Conservation (phyloP, 2,329 filamentous ascomycete species). For the Lachnellula subtilissima region DNA sequence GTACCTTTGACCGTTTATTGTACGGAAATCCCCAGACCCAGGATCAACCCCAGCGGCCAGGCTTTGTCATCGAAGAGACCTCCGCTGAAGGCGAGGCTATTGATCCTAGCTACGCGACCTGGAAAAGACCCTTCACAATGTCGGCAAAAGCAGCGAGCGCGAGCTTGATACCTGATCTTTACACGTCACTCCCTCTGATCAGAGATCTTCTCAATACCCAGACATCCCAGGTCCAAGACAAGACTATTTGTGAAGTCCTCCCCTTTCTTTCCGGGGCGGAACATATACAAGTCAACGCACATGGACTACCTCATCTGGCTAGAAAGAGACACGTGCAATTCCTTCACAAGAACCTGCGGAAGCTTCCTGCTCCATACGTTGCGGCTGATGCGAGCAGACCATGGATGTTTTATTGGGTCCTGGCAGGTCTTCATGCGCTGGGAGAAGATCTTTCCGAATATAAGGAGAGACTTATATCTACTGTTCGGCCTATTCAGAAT, state of each 20-base stretch:
- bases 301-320: constrained; percentile 72
- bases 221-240: constrained; percentile 63
- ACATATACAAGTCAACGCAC: constrained; percentile 54
- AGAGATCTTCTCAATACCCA: constrained; percentile 61
- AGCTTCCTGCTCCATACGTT: constrained; percentile 66
- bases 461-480: constrained; percentile 65
- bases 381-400: constrained; percentile 81
- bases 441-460: constrained; percentile 68
- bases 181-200: constrained; percentile 55
- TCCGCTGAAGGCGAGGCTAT: constrained; percentile 10
- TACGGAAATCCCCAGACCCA: constrained; percentile 8
- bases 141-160: constrained; percentile 16
- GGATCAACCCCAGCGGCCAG: constrained; percentile 7
- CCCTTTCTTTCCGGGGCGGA: constrained; percentile 57
- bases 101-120: background rate
- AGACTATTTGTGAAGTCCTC: constrained; percentile 63
- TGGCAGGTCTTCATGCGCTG: constrained; percentile 69
- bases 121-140: constrained; percentile 10
- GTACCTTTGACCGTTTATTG: constrained; percentile 8
- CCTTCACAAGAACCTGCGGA: constrained; percentile 52
- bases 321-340: constrained; percentile 59
- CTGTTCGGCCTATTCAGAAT: constrained; percentile 79
- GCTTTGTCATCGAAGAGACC: constrained; percentile 17
- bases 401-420: constrained; percentile 92
- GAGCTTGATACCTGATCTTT: constrained; percentile 48